Conservation (phyloP, 768 basidiomycete genomes). For the Sarcodon sp. region DNA sequence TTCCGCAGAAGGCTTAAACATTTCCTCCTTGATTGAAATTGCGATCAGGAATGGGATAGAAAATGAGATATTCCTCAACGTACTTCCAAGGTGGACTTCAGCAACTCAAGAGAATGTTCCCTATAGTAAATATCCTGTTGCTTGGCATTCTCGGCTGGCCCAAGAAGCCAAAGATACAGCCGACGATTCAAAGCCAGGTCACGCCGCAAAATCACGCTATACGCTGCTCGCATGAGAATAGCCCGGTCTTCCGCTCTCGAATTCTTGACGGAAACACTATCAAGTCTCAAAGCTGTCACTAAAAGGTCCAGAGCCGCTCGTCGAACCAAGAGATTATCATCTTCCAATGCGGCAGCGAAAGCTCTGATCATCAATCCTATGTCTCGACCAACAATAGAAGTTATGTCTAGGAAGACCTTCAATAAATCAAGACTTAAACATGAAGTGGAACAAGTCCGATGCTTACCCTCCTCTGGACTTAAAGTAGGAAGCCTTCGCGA, state of each 20-base stretch:
- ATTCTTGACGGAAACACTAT: constrained; percentile 56
- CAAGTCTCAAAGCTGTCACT: constrained; percentile 58
- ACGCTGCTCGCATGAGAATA: constrained; percentile 79
- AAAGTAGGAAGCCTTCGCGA: constrained; percentile 65
- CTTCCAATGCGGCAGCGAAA: constrained; percentile 83
- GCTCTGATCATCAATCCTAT: constrained; percentile 92
- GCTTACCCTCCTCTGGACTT: constrained; percentile 56
- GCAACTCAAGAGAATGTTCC: constrained; percentile 56
- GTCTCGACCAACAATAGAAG: constrained; percentile 67
- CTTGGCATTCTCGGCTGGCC: constrained; percentile 68
- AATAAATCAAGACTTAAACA: constrained; percentile 5
- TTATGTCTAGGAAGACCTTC: constrained; percentile 33
- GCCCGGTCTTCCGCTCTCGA: constrained; percentile 62
- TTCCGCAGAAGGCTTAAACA: constrained; percentile 57
- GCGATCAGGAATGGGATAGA: not conserved
- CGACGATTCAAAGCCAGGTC: constrained; percentile 90
- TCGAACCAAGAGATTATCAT: constrained; percentile 85
- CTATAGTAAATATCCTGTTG: constrained; percentile 61
- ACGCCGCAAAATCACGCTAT: constrained; percentile 79
- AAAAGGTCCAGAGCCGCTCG: constrained; percentile 79
- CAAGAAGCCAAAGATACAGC: constrained; percentile 87
- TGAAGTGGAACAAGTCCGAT: not conserved
- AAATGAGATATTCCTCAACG: constrained; percentile 2
- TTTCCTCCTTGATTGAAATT: constrained; percentile 43
- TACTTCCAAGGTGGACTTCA: constrained; percentile 61